These are phyloP conservation scores for Balakata baccata DNA, from an alignment of 345 rosid genomes.

Conservation along the genomic window DNA sequence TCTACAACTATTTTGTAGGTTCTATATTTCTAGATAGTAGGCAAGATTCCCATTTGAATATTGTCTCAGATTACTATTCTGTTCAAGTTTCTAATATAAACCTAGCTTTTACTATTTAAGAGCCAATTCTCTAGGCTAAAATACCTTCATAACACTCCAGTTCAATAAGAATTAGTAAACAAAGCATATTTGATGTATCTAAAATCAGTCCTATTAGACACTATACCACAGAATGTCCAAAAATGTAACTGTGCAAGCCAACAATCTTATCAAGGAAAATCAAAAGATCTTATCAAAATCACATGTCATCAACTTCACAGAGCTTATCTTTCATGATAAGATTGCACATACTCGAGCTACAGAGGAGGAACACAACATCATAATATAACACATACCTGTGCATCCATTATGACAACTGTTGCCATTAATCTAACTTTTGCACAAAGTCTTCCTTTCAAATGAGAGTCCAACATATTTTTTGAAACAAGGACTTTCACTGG, in stretches of 20 bases:
- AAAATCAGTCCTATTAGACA: neutral
- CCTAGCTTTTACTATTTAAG: neutral
- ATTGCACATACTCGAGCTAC: neutral
- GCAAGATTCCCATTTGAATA: neutral
- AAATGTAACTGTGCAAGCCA: neutral
- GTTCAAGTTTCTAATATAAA: no score
- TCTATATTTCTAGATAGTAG: no score
- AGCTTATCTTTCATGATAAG: neutral
- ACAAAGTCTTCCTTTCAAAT: constrained; percentile 54
- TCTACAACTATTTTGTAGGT: neutral
- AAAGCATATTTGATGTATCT: neutral
- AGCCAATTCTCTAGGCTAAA: neutral
- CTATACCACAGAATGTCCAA: neutral
- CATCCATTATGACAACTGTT: constrained; percentile 68
- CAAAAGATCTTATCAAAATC: neutral
- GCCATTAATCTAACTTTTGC: constrained; percentile 56
- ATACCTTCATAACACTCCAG: neutral
- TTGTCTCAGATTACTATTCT: neutral
- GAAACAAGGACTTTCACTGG: constrained; percentile 86
- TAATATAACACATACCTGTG: constrained; percentile 46
- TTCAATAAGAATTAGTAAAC: neutral
- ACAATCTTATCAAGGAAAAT: neutral
- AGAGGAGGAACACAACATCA: neutral
- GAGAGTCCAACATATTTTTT: constrained; percentile 83
- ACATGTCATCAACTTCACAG: neutral